A percentile compares a stretch with the other conserved stretches of the same genome.
Conservation (phyloP, 805 yeast species). For the Kodamaea fukazawae region DNA sequence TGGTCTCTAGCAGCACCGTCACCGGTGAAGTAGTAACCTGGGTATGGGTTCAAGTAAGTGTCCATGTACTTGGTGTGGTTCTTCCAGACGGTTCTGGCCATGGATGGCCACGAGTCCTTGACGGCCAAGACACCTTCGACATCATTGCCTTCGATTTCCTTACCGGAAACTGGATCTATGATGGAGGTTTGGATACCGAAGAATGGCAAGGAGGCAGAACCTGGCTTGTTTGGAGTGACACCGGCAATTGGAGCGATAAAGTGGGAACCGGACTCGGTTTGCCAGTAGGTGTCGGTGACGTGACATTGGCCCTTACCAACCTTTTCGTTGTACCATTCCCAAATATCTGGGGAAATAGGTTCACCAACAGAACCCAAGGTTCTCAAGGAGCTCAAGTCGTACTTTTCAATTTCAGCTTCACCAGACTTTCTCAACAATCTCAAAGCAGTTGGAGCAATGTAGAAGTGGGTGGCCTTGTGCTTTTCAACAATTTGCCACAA, state of each 20-base stretch:
- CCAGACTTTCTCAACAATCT: constrained; percentile 77
- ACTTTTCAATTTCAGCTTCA: constrained; percentile 55
- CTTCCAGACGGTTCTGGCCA: constrained; percentile 79
- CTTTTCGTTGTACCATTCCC: constrained; percentile 81
- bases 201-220: constrained; percentile 81
- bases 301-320: constrained; percentile 70
- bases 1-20: constrained; percentile 87
- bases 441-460: constrained; percentile 82
- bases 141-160: constrained; percentile 62
- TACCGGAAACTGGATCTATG: constrained; percentile 72
- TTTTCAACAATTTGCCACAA: constrained; percentile 76
- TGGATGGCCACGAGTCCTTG: constrained; percentile 77
- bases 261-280: constrained; percentile 84
- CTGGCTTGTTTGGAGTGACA: constrained; percentile 78
- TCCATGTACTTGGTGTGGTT: constrained; percentile 74
- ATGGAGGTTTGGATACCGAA: constrained; percentile 75
- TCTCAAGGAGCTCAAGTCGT: constrained; percentile 63
- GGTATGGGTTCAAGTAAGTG: constrained; percentile 79
- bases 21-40: constrained; percentile 81
- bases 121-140: constrained; percentile 81
- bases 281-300: constrained; percentile 85
- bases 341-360: constrained; percentile 80
- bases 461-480: constrained; percentile 72
- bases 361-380: constrained; percentile 82
- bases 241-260: constrained; percentile 73